Evolutionary conservation across 2,329 filamentous ascomycete species (phyloP), one percentile per base, ranked within the genome.

Genomic region (Cladosporium sp.): DNA sequence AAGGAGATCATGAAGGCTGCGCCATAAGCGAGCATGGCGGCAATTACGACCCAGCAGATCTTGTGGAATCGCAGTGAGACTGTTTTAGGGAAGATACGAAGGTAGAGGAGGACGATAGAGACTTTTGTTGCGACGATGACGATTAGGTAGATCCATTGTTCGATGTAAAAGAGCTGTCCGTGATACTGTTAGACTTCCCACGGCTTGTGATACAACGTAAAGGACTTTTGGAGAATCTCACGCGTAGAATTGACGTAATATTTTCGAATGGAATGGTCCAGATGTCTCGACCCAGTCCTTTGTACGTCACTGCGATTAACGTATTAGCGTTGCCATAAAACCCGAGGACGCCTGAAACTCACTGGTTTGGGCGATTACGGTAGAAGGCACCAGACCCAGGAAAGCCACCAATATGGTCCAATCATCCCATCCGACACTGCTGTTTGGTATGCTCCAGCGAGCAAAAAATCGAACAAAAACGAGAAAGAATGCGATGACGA

Each of bases 391-490:
- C 26, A 65, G 21, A 3, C 23, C 7, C 5, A 37, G 12, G 8
- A 52, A 50, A 2, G 29, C 21, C 7, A n/a, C 7, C 4, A 66
- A 31, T 18, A 64, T 64, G 3, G 23, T 37, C 62, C 62, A 67
- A 29, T 67, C 65, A 29, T 67, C 65, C 65, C 65, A 67, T 35
- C 65, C 65, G 18, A 61, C 23, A 3, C 26, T 61, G 18, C 40
- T 61, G 40, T 40, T 11, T 11, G 6, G 37, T 5, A 61, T 49
- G 16, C 18, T 28, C 58, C 58, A 50, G 21, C 58, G 58, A 23
- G 58, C 37, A n/a, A 50, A 26, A 12, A 61, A 61, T 23, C 58
- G 58, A 8, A 50, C 4, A 0, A 8, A 12, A 16, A 61, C 16
- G 1, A 46, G n/a, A 2, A 61, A 5, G 12, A 44, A 49, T 14